phyloP scores from a whole-genome alignment of 1,284 basidiomycete genomes.

The Gomphus bonarii region DNA sequence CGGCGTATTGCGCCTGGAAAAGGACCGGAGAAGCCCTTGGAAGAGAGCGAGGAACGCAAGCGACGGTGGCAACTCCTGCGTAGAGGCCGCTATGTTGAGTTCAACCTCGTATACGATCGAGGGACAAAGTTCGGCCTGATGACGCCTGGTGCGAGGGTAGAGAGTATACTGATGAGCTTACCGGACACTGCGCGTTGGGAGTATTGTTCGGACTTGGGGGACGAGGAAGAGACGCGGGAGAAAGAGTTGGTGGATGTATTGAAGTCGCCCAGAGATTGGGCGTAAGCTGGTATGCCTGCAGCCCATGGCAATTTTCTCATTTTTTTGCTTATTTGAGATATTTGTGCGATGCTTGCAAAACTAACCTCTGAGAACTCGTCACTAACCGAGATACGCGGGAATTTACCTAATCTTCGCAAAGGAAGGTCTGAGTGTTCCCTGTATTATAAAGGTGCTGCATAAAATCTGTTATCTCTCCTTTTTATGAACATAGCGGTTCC shows the following conservation, averaged over 20 bases:
- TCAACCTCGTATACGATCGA: slow-evolving; percentile 85
- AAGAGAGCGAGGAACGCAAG: slow-evolving; percentile 41
- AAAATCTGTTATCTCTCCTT: no score
- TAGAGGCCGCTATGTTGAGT: slow-evolving; percentile 88
- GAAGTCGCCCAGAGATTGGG: slow-evolving; percentile 66
- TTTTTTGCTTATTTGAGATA: no score
- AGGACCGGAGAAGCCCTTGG: slow-evolving; percentile 36
- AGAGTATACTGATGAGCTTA: slow-evolving; percentile 89
- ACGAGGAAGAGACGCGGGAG: slow-evolving; percentile 59
- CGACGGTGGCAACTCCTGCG: slow-evolving; percentile 87
- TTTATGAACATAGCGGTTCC: no score
- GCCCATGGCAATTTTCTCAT: no score
- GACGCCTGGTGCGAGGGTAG: slow-evolving; percentile 85
- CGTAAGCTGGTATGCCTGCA: slow-evolving; percentile 9
- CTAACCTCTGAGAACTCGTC: no score
- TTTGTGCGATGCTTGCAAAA: no score
- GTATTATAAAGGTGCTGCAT: no score
- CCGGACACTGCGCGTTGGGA: slow-evolving; percentile 92
- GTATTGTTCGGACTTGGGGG: slow-evolving; percentile 78
- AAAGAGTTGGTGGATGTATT: slow-evolving; percentile 61
- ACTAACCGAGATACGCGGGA: no score
- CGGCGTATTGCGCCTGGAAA: slow-evolving; percentile 28
- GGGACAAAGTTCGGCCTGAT: slow-evolving; percentile 84
- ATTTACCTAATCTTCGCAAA: no score
- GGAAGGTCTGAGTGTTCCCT: no score